Conservation (phyloP, 192 early-diverging fungal genomes). For the Backusella australiensis region DNA sequence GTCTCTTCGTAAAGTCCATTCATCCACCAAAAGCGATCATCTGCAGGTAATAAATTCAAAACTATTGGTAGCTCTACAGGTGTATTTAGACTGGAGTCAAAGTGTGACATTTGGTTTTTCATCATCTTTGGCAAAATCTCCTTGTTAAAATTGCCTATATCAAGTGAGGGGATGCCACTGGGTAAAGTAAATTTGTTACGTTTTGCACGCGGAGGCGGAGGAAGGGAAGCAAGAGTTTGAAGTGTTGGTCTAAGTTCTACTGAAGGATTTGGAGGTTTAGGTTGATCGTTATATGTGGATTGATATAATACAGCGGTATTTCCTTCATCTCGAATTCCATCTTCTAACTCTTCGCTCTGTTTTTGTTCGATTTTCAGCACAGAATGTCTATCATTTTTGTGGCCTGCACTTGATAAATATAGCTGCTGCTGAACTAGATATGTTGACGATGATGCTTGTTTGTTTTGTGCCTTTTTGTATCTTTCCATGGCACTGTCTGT, state of each 20-base stretch:
- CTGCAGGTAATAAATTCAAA: constrained; percentile 10
- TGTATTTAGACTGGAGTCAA: not conserved
- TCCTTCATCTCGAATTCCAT: not conserved
- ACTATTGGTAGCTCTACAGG: not conserved
- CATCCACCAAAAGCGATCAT: constrained; percentile 18
- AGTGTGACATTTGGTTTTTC: not conserved
- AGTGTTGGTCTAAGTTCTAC: not conserved
- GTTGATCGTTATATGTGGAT: not conserved
- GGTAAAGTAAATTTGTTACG: constrained; percentile 1
- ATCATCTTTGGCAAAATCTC: constrained; percentile 1
- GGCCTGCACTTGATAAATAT: constrained; percentile 5
- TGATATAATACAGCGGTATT: not conserved
- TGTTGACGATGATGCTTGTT: not conserved
- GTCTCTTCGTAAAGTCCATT: constrained; percentile 10
- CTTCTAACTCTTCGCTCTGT: not conserved
- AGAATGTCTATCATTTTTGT: not conserved
- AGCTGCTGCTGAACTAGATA: constrained; percentile 3
- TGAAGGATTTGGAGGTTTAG: not conserved
- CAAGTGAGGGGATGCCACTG: not conserved
- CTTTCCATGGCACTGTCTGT: constrained; percentile 16
- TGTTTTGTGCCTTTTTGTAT: not conserved
- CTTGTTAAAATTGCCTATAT: not conserved
- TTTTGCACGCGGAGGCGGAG: constrained; percentile 24
- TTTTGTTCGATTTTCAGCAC: not conserved
- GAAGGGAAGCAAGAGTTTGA: constrained; percentile 3